Percentiles rank a stretch among this genome's conserved stretches.
phyloP scores from a whole-genome alignment of 2,329 filamentous ascomycete species.

The Xylaria sp. region DNA sequence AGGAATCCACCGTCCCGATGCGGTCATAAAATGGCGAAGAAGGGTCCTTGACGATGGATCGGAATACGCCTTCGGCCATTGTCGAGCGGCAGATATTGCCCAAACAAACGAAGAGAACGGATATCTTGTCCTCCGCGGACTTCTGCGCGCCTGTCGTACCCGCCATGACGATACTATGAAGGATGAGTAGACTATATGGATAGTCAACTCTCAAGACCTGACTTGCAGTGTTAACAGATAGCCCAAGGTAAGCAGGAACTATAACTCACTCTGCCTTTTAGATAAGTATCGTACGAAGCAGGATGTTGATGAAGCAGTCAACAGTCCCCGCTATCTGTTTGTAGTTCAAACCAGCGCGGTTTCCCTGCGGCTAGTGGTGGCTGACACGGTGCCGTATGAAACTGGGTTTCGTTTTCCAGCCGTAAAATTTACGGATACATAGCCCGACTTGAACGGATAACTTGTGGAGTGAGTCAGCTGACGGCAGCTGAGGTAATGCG shows the following conservation, averaged over 20 bases:
- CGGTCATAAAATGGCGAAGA: conserved; percentile 49
- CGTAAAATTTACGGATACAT: no score
- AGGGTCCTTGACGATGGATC: conserved; percentile 56
- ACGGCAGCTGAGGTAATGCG: not conserved
- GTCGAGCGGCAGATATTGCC: conserved; percentile 94
- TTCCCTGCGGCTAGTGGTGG: not conserved
- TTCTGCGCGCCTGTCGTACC: conserved; percentile 11
- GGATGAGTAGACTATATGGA: not conserved
- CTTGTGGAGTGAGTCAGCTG: not conserved
- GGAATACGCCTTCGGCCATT: conserved; percentile 95
- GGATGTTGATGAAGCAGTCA: not conserved
- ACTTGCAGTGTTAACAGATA: not conserved
- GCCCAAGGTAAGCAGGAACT: no score
- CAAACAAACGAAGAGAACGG: conserved; percentile 89
- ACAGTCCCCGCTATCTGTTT: not conserved
- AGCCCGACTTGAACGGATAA: no score
- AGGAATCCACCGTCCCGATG: conserved; percentile 73
- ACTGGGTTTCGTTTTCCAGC: not conserved
- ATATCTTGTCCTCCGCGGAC: conserved; percentile 39
- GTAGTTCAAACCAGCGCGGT: not conserved
- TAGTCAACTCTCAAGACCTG: not conserved
- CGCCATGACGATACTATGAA: conserved; percentile 7
- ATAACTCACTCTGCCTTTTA: not conserved
- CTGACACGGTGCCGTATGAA: not conserved
- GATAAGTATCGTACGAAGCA: not conserved